phyloP scores from a whole-genome alignment of 2,329 filamentous ascomycete species.

The Fusarium temperatum region DNA sequence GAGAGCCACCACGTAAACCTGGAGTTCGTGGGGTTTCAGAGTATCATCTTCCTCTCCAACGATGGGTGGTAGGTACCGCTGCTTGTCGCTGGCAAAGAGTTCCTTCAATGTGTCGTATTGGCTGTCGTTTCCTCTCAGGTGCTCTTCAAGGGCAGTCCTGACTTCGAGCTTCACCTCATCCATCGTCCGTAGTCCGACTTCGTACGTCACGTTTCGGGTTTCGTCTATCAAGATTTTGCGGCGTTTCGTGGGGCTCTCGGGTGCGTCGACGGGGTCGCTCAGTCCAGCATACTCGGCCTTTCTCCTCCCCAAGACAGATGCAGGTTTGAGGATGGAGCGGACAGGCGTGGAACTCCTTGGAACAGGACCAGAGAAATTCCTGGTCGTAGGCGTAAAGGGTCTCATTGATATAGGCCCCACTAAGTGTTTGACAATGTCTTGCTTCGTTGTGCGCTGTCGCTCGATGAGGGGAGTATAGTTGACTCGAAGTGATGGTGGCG shows the following conservation, averaged over 20 bases:
- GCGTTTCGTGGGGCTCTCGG: conserved; percentile 60
- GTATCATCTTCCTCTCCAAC: conserved; percentile 58
- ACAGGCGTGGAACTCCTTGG: conserved; percentile 53
- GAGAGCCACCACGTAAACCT: conserved; percentile 70
- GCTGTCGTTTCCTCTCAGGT: conserved; percentile 65
- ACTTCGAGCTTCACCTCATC: conserved; percentile 66
- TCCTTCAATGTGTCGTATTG: conserved; percentile 70
- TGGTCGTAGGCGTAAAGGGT: conserved; percentile 48
- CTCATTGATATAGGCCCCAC: conserved; percentile 34
- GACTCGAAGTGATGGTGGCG: conserved; percentile 28
- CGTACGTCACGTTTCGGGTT: conserved; percentile 64
- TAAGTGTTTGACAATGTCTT: background rate
- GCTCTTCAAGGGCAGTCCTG: conserved; percentile 63
- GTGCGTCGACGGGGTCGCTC: conserved; percentile 50
- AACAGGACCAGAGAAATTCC: conserved; percentile 46
- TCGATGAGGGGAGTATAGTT: background rate
- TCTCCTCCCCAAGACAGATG: conserved; percentile 55
- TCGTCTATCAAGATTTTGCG: conserved; percentile 68
- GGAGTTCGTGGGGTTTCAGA: conserved; percentile 63
- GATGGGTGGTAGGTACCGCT: conserved; percentile 50
- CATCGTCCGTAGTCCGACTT: conserved; percentile 62
- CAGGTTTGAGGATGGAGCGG: conserved; percentile 63
- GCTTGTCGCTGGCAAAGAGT: conserved; percentile 62
- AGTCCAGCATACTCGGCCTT: conserved; percentile 56
- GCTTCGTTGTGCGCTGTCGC: conserved; percentile 21